These are phyloP conservation scores for Yamadazyma triangularis DNA, from an alignment of 1,139 yeast genomes.

Conservation along the genomic window DNA sequence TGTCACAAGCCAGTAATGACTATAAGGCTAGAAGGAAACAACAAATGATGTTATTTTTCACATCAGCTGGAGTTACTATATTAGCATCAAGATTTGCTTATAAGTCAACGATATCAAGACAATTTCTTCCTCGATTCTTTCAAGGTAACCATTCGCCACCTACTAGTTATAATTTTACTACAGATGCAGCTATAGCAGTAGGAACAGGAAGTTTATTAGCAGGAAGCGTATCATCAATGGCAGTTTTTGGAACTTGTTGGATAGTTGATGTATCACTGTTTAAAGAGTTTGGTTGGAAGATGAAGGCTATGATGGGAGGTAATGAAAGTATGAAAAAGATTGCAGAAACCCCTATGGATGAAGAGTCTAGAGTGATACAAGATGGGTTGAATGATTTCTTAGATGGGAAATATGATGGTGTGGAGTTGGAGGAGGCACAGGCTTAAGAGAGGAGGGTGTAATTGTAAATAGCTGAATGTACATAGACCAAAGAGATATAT, in stretches of 20 bases:
- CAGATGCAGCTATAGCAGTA: slow-evolving; percentile 86
- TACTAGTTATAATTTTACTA: slow-evolving; percentile 62
- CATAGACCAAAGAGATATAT: too few species aligned
- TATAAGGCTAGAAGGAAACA: slow-evolving; percentile 56
- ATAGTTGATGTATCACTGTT: slow-evolving; percentile 64
- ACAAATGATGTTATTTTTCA: slow-evolving; percentile 71
- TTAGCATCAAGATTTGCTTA: slow-evolving; percentile 71
- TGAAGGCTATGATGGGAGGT: slow-evolving; percentile 69
- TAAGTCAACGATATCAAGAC: slow-evolving; percentile 67
- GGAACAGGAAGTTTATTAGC: slow-evolving; percentile 77
- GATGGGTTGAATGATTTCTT: slow-evolving; percentile 44
- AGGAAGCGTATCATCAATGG: slow-evolving; percentile 67
- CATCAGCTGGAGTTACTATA: slow-evolving; percentile 69
- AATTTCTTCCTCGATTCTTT: slow-evolving; percentile 73
- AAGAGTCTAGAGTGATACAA: slow-evolving; percentile 57
- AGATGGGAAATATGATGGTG: slow-evolving; percentile 35
- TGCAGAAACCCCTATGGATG: slow-evolving; percentile 58
- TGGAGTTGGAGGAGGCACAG: too few species aligned
- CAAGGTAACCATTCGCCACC: slow-evolving; percentile 89
- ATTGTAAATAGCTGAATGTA: too few species aligned
- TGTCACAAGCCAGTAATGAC: slow-evolving; percentile 36
- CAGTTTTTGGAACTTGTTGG: slow-evolving; percentile 77
- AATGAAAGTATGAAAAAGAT: slow-evolving; percentile 47
- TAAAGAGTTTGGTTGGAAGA: slow-evolving; percentile 66
- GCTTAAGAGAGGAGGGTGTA: too few species aligned